Base-by-base conservation (phyloP, 2,329 filamentous ascomycete genomes). In the Claviceps humidiphila region DNA sequence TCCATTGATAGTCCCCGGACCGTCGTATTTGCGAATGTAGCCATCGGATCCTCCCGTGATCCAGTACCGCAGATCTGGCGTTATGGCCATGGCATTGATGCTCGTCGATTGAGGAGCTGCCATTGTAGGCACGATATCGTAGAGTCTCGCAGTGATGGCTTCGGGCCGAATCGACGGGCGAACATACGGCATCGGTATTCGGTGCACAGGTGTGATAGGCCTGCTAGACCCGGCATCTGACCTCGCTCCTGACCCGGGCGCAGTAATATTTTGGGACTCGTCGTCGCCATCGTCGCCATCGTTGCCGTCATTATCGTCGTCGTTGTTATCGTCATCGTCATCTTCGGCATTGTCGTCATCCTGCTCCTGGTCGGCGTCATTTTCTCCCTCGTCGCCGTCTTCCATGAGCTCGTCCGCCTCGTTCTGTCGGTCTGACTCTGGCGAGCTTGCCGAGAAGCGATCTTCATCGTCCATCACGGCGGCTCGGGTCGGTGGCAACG, bases 101-200 rank as follows among this genome's bases (percentile, higher is more conserved):
- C 89, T 96, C 3, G 93, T 98, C 56, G 89, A 87, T 66, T 96
- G 90, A 1, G 93, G 93, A 3, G 93, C 93, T 2, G 93, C 93
- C 71, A 97, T 97, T 22, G 93, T 97, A 1, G 93, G 93, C 1
- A 95, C 85, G 55, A 98, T 95, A 65, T 98, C 93, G 72, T 97
- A 98, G 2, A 85, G 80, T 42, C 76, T 73, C 14, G 93, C 91
- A 1, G 77, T 84, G 49, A 95, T 71, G n/a, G 82, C 86, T 63
- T 95, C 89, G 11, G 83, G 76, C 0, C 87, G 81, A n/a, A 89
- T 76, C 49, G 71, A 74, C 1, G 84, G 85, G 47, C 78, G 81
- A 60, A 59, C 58, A 1, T 54, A 58, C 26, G 58, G 42, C 9
- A 55, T 50, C 24, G 13, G 30, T 9, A 38, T 11, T 9, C 58